A percentile compares a stretch with the other conserved stretches of the same genome.
phyloP scores from a whole-genome alignment of 2,329 filamentous ascomycete species.

The Penicillium vulpinum region DNA sequence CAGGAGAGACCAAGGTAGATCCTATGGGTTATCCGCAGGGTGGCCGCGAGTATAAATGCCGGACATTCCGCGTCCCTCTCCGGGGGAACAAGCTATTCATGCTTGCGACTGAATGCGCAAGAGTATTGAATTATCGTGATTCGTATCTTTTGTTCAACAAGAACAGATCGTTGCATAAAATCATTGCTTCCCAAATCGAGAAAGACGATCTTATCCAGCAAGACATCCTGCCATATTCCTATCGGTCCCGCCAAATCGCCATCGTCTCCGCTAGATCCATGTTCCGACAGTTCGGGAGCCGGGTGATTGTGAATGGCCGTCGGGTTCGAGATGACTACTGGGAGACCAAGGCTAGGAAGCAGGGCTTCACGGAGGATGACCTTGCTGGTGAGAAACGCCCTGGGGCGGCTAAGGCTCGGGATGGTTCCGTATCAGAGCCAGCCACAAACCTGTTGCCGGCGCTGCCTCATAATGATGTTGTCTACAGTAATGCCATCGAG shows the following conservation, averaged over 20 bases:
- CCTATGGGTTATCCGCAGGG: slow-evolving; percentile 78
- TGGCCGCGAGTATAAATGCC: slow-evolving; percentile 83
- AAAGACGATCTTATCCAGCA: slow-evolving; percentile 96
- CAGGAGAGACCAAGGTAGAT: slow-evolving; percentile 91
- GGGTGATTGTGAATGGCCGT: slow-evolving; percentile 85
- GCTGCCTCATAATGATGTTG: slow-evolving; percentile 77
- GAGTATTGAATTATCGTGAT: slow-evolving; percentile 89
- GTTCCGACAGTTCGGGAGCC: slow-evolving; percentile 97
- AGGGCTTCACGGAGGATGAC: slow-evolving; percentile 97
- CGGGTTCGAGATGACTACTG: slow-evolving; percentile 97
- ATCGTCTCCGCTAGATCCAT: slow-evolving; percentile 97
- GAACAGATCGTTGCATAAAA: slow-evolving; percentile 94
- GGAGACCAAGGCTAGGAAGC: slow-evolving; percentile 95
- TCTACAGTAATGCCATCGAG: slow-evolving; percentile 77
- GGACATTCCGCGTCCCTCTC: slow-evolving; percentile 89
- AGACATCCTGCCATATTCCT: slow-evolving; percentile 95
- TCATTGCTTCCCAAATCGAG: slow-evolving; percentile 91
- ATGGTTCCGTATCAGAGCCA: slow-evolving; percentile 72
- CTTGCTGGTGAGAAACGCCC: slow-evolving; percentile 93
- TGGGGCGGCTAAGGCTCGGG: slow-evolving; percentile 82
- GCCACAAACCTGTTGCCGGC: slow-evolving; percentile 59
- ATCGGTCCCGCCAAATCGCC: slow-evolving; percentile 95
- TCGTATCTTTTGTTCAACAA: slow-evolving; percentile 99
- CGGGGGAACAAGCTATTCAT: slow-evolving; percentile 95
- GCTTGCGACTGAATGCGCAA: slow-evolving; percentile 95